Percentiles rank a stretch among this genome's conserved stretches.
These are phyloP conservation scores for Sugiyamaella mastotermitis DNA, from an alignment of 805 yeast species.

Conservation along the genomic window DNA sequence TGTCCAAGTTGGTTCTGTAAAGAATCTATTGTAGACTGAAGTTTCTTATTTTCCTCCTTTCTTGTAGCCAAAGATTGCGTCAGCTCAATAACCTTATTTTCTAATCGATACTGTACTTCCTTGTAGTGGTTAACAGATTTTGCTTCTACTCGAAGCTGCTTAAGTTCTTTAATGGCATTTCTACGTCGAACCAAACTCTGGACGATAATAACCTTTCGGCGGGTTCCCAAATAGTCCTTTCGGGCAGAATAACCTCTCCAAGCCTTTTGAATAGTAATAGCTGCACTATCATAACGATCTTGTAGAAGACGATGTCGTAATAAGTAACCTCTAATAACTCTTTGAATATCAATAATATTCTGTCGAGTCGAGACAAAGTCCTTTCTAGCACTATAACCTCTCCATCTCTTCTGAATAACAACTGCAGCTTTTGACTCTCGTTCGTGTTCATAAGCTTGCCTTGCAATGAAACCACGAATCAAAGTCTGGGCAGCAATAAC, in stretches of 20 bases:
- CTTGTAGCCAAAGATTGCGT: conserved; percentile 78
- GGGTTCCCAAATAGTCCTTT: conserved; percentile 39
- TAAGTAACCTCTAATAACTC: conserved; percentile 43
- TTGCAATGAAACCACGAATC: conserved; percentile 55
- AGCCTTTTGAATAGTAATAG: conserved; percentile 63
- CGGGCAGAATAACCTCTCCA: conserved; percentile 68
- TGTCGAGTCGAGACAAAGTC: conserved; percentile 45
- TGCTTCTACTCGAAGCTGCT: conserved; percentile 72
- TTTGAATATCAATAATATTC: conserved; percentile 54
- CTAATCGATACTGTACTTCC: conserved; percentile 88
- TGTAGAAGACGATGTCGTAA: conserved; percentile 48
- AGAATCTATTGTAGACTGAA: conserved; percentile 53
- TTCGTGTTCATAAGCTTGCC: conserved; percentile 47
- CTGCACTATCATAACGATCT: conserved; percentile 55
- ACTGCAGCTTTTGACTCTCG: conserved; percentile 57
- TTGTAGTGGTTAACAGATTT: conserved; percentile 84
- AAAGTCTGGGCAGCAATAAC: conserved; percentile 54
- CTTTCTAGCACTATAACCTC: conserved; percentile 39
- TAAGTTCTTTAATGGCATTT: conserved; percentile 61
- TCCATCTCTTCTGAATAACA: conserved; percentile 59
- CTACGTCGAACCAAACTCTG: conserved; percentile 77
- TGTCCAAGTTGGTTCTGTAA: conserved; percentile 25
- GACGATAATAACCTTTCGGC: conserved; percentile 56
- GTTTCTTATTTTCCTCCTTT: conserved; percentile 72
- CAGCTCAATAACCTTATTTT: conserved; percentile 94